Conservation (phyloP, 2,329 filamentous ascomycete species). For the Penicillium sclerotiorum region DNA sequence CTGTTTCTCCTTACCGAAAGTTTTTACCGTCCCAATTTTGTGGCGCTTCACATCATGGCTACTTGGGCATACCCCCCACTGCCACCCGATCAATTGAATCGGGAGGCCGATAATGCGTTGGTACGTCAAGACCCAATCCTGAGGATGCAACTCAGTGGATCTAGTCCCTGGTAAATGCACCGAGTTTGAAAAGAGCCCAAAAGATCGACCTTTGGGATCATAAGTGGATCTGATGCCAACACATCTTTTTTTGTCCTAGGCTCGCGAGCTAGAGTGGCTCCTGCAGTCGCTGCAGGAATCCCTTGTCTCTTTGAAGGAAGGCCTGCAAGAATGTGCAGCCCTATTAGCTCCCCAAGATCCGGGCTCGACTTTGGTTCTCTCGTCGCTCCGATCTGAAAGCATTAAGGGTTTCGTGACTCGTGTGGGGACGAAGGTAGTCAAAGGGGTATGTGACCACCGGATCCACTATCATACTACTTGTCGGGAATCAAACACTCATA, state of each 20-base stretch:
- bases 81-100: conserved; percentile 51
- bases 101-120: conserved; percentile 57
- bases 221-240: conserved; percentile 17
- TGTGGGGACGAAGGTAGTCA: conserved; percentile 86
- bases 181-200: not conserved
- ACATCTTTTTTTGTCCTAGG: conserved; percentile 37
- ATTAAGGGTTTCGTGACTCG: conserved; percentile 92
- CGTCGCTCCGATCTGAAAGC: conserved; percentile 80
- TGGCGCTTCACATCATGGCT: conserved; percentile 51
- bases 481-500: not conserved
- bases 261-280: conserved; percentile 66
- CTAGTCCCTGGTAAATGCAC: conserved; percentile 14
- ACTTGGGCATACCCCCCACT: conserved; percentile 64
- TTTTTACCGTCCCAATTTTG: conserved; percentile 1
- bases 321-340: conserved; percentile 84
- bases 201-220: conserved; percentile 12
- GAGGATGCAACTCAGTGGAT: conserved; percentile 12
- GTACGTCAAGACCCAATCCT: conserved; percentile 37
- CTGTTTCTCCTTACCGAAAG: conserved; percentile 5
- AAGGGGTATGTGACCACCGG: conserved; percentile 68
- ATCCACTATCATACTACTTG: not conserved
- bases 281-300: conserved; percentile 63
- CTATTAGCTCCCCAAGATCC: conserved; percentile 82
- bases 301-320: conserved; percentile 64
- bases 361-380: conserved; percentile 86